Evolutionary conservation across 306 rosid genomes (phyloP).

Genomic region (Citrullus mucosospermus): DNA sequence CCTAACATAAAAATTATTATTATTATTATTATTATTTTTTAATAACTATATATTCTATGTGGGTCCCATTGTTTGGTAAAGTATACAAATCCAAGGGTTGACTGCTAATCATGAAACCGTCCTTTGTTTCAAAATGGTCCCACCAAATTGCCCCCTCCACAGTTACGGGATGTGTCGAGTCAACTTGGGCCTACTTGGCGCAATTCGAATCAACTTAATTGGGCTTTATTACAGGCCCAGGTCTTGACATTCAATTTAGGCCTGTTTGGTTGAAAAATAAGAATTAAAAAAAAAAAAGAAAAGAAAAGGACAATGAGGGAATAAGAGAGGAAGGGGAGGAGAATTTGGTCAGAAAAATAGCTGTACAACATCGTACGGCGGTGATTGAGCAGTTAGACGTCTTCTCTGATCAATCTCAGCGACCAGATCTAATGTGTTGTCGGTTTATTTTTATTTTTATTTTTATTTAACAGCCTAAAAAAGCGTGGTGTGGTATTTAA

Average conservation of each 20-base stretch:
- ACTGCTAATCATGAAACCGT: conserved; percentile 4
- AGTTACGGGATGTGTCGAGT: not conserved
- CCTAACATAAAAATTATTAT: not conserved
- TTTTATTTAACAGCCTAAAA: not conserved
- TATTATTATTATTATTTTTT: too few relatives aligned
- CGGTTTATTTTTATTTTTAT: not conserved
- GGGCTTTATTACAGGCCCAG: not conserved
- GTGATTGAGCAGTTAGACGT: not conserved
- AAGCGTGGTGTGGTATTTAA: not conserved
- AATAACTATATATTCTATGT: not conserved
- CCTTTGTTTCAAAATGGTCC: not conserved
- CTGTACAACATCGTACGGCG: conserved; percentile 1
- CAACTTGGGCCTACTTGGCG: not conserved
- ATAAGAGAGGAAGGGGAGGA: not conserved
- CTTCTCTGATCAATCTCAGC: not conserved
- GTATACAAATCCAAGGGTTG: conserved; percentile 9
- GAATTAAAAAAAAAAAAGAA: not conserved
- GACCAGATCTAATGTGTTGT: not conserved
- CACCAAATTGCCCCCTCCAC: not conserved
- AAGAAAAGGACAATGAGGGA: not conserved
- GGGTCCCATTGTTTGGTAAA: conserved; percentile 3
- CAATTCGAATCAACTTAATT: not conserved
- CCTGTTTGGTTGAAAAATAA: not conserved
- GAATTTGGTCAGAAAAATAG: not conserved
- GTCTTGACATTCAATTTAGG: not conserved